Conservation (phyloP, 148 eudicot species). For the Polygonum aviculare region DNA sequence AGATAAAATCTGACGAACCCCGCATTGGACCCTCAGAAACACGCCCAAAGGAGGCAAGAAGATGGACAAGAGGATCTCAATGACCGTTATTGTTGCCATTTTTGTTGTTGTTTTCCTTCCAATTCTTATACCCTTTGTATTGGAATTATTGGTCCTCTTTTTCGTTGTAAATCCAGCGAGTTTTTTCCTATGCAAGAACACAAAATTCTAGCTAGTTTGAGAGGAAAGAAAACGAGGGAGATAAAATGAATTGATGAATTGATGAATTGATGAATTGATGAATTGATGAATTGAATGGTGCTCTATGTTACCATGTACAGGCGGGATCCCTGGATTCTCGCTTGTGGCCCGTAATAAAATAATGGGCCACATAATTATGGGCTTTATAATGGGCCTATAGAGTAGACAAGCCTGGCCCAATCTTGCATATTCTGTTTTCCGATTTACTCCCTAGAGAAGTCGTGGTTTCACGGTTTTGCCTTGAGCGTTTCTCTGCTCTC, state of each 20-base stretch:
- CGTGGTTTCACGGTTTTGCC: no score
- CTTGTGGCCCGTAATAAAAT: not conserved
- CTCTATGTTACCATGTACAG: no score
- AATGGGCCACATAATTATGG: no score
- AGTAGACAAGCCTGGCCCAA: not conserved
- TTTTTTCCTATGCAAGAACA: not conserved
- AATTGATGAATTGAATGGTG: not conserved
- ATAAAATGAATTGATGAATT: not conserved
- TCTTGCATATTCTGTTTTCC: no score
- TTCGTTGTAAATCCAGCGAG: not conserved
- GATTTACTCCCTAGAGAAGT: no score
- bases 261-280: not conserved
- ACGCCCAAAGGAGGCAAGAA: constrained; percentile 9
- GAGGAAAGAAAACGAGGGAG: not conserved
- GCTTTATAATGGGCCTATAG: not conserved
- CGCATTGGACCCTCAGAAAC: not conserved
- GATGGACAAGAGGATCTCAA: not conserved
- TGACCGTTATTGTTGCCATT: not conserved
- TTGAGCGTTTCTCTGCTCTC: no score
- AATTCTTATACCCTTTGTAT: not conserved
- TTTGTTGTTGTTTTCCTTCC: not conserved
- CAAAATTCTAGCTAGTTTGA: not conserved
- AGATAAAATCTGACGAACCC: not conserved
- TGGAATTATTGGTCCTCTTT: not conserved
- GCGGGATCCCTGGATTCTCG: not conserved